Evolutionary conservation across 1,139 yeast species (phyloP).

Genomic region (Yamadazyma conglobata): DNA sequence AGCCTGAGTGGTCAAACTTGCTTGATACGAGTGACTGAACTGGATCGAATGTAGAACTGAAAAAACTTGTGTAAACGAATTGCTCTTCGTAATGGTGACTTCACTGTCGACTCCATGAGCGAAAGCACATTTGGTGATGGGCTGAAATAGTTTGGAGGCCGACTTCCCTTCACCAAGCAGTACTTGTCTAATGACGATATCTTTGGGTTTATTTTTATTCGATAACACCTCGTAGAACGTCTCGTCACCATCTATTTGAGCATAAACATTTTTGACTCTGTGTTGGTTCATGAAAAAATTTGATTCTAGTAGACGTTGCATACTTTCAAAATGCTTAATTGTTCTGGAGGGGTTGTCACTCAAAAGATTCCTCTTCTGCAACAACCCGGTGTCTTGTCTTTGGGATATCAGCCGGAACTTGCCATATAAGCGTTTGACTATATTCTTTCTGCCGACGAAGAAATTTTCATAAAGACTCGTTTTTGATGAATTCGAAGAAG

Average conservation of each 20-base stretch:
- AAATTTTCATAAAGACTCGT: too few relatives aligned
- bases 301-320: conserved; percentile 8
- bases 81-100: conserved; percentile 6
- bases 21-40: conserved; percentile 1
- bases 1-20: neutral
- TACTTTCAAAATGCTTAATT: conserved; percentile 6
- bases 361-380: conserved; percentile 1
- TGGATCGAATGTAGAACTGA: conserved; percentile 7
- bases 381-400: too few relatives aligned
- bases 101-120: conserved; percentile 4
- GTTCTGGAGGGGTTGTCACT: neutral
- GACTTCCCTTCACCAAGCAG: conserved; percentile 4
- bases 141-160: conserved; percentile 8
- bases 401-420: too few relatives aligned
- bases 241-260: conserved; percentile 3
- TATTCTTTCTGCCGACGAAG: too few relatives aligned
- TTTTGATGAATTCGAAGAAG: too few relatives aligned
- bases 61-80: conserved; percentile 4
- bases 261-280: conserved; percentile 6
- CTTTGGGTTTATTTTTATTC: conserved; percentile 2
- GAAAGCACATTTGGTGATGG: conserved; percentile 10
- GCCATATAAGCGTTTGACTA: too few relatives aligned
- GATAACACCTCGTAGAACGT: conserved; percentile 8
- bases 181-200: conserved; percentile 7
- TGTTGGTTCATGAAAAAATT: conserved; percentile 9